Percentiles rank a stretch among this genome's conserved stretches.
Conservation (phyloP, 805 yeast species). For the Isabelozyma gotoi region DNA sequence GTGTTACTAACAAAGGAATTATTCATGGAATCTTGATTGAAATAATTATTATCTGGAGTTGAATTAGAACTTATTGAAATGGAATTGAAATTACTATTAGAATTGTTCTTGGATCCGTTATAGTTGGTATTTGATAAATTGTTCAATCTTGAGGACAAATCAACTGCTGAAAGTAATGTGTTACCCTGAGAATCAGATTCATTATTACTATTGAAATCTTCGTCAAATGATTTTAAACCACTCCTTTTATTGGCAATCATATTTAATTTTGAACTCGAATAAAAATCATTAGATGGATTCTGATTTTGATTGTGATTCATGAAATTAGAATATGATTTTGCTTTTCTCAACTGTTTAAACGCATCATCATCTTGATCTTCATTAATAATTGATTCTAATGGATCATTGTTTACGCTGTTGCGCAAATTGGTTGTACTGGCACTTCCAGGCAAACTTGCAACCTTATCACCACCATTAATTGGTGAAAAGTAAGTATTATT, state of each 20-base stretch:
- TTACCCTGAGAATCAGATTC: background rate
- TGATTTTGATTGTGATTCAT: background rate
- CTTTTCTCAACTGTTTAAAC: conserved; percentile 37
- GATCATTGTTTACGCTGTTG: conserved; percentile 19
- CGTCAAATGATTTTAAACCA: background rate
- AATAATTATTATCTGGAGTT: background rate
- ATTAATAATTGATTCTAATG: conserved; percentile 30
- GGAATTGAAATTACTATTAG: background rate
- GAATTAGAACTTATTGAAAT: background rate
- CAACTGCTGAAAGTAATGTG: background rate
- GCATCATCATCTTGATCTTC: conserved; percentile 46
- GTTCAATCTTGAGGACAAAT: background rate
- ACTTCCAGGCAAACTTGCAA: conserved; percentile 2
- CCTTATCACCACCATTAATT: conserved; percentile 5
- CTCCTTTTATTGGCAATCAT: background rate
- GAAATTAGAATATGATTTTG: conserved; percentile 27
- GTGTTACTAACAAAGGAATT: too few species aligned
- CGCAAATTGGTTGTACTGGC: conserved; percentile 1
- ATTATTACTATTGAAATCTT: background rate
- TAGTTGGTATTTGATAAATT: background rate
- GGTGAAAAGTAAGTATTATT: conserved; percentile 13
- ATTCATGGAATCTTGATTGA: background rate
- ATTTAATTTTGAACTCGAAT: conserved; percentile 2
- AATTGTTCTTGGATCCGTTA: background rate
- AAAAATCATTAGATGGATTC: background rate